Evolutionary conservation across 148 eudicot species (phyloP), one percentile per base, ranked within the genome.

Genomic region (Dianthus caryophyllus): DNA sequence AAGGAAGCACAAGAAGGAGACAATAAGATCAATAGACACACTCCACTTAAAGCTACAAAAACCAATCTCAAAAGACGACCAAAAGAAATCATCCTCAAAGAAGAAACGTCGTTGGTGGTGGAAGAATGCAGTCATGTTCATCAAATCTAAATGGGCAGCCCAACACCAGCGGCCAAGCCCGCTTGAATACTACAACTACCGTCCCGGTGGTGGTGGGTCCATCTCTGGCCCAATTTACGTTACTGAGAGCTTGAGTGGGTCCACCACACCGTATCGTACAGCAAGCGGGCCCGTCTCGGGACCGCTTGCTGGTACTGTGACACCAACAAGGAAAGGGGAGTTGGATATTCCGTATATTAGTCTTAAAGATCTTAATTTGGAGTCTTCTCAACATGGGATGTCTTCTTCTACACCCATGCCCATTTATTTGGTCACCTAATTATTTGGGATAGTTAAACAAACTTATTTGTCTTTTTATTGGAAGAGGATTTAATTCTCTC

Each of bases 41-140:
- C 78, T 79, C 6, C 96, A 89, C 31, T 93, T 87, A 87, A 87
- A 82, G 81, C 94, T 88, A 31, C 87, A 85, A 47, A 91, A 87
- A 60, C 96, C 93, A 51, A 78, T 81, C 54, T 83, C 92, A 15
- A 81, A 75, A 74, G 86, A 84, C 80, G 91, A 86, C 22, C 22
- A 76, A 26, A 79, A 73, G 24, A 83, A 77, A 46, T 76, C 63
- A 39, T 46, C 70, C 53, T 81, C 76, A 58, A 82, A 58, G 80
- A 88, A 76, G 65, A 76, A 74, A 12, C 80, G 76, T 12, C 80
- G 79, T 1, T 73, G 77, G 48, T 92, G 97, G 96, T 89, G 93
- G 96, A 84, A 82, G 36, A 84, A 73, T 68, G 93, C 93, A 0
- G 44, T 87, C 5, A 72, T 64, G 50, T 87, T 85, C 82, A 73